Conservation (phyloP, 2,329 filamentous ascomycete species). For the Daldinia eschscholtzii region DNA sequence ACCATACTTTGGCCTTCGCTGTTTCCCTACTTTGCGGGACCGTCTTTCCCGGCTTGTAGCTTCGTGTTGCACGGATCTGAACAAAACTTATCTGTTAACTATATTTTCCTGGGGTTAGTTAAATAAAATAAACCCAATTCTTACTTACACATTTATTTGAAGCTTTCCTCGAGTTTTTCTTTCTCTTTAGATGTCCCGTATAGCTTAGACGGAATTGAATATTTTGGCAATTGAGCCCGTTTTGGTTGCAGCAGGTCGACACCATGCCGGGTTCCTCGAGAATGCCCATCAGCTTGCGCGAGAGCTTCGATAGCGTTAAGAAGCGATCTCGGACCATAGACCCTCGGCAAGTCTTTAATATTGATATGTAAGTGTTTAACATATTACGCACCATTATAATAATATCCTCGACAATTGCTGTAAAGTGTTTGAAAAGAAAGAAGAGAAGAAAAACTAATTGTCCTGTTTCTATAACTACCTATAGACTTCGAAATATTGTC, state of each 20-base stretch:
- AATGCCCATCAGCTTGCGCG: slow-evolving; percentile 78
- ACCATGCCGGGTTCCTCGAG: slow-evolving; percentile 75
- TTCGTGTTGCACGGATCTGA: slow-evolving; percentile 7
- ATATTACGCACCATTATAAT: neutral
- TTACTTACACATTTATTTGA: neutral
- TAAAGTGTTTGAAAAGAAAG: neutral
- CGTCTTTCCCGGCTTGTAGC: neutral
- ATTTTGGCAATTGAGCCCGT: slow-evolving; percentile 27
- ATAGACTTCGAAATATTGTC: slow-evolving; percentile 84
- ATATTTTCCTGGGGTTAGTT: slow-evolving; percentile 33
- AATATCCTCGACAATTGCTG: neutral
- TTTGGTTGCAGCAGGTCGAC: slow-evolving; percentile 31
- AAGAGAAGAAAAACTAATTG: slow-evolving; percentile 10
- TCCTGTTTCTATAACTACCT: slow-evolving; percentile 2
- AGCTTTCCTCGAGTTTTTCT: neutral
- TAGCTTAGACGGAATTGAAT: slow-evolving; percentile 3
- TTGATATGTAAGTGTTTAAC: slow-evolving; percentile 73
- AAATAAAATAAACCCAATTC: slow-evolving; percentile 29
- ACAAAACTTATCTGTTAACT: slow-evolving; percentile 9
- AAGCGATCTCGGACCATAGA: slow-evolving; percentile 68
- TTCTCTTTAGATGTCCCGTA: slow-evolving; percentile 3
- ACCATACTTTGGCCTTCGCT: slow-evolving; percentile 8
- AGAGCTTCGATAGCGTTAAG: slow-evolving; percentile 73
- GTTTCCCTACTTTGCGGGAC: slow-evolving; percentile 34
- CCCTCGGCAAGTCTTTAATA: slow-evolving; percentile 71